Conservation (phyloP, 352 stramenopile genomes). For the Blastocystis sp. region DNA sequence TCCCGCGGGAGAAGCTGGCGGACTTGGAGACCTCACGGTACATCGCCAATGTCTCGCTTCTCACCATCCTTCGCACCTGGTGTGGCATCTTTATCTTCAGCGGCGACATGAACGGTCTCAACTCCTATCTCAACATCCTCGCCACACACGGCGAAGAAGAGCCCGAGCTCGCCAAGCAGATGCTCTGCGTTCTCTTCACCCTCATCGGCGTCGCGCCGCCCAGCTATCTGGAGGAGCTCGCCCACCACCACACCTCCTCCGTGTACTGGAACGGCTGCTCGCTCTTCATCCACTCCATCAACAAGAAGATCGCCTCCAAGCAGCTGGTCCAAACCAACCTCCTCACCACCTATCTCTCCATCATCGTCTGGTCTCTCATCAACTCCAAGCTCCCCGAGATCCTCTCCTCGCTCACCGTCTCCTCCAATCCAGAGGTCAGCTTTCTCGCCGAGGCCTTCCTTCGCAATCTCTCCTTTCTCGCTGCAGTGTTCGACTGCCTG, state of each 20-base stretch:
- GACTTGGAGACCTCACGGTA: conserved; percentile 5
- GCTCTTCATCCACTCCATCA: conserved; percentile 48
- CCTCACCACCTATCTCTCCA: conserved; percentile 33
- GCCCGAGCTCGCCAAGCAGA: conserved; percentile 46
- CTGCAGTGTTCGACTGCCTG: conserved; percentile 48
- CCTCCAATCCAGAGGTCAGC: conserved; percentile 41
- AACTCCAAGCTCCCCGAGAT: conserved; percentile 70
- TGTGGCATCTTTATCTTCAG: conserved; percentile 60
- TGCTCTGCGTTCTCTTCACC: conserved; percentile 55
- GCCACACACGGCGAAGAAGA: conserved; percentile 46
- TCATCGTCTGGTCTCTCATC: conserved; percentile 60
- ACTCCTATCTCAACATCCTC: conserved; percentile 65
- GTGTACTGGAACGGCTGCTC: conserved; percentile 62
- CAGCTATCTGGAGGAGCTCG: conserved; percentile 6
- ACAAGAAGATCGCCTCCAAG: neutral
- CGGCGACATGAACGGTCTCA: conserved; percentile 50
- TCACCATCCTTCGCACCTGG: conserved; percentile 61
- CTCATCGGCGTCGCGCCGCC: conserved; percentile 53
- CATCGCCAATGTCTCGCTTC: conserved; percentile 45
- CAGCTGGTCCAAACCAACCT: conserved; percentile 41
- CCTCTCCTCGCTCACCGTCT: conserved; percentile 57
- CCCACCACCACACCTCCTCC: neutral
- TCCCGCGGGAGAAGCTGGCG: conserved; percentile 10
- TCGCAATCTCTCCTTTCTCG: conserved; percentile 53
- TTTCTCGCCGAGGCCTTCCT: conserved; percentile 61